Base-by-base conservation (phyloP, 768 basidiomycete species). In the Tylopilus plumbeoviolaceoides region DNA sequence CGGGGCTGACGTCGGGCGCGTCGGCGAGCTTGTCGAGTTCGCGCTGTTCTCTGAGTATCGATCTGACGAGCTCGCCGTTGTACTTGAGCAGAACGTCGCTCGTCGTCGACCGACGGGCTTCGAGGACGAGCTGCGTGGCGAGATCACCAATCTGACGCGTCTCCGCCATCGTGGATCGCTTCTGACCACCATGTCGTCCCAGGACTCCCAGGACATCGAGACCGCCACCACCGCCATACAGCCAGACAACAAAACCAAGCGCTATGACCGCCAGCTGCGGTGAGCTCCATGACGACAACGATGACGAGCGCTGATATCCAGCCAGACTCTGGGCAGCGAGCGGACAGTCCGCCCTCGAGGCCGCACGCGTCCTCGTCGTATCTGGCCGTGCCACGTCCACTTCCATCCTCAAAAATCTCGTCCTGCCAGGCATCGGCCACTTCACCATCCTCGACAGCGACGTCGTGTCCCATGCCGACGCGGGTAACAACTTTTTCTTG, bases 401-500 rank as follows among this genome's bases (percentile, higher is more conserved):
- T 30, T 87, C 91, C 44, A 82, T 91, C 59, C 78, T 99, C 51
- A 98, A 99, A 78, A 98, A 98, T 65, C 85, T 98, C 55, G 93
- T 98, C 36, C 82, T 98, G 8, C 97, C 97, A 3, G 95, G 95
- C 8, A 84, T 98, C 58, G 92, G 95, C n/a, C 83, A 89, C 64
- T 98, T 97, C 68, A 95, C 95, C 44, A 82, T 98, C 67, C 81
- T 97, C 54, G 93, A 95, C 63, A 71, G 79, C 21, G 65, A 70
- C 3, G 50, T 67, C 36, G 85, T 86, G 27, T 77, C 83, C 0
- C 76, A 83, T 1, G 80, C 84, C 51, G 95, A 98, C 61, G 84
- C 92, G 0, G 94, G 94, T 1, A 91, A 93, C 76, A 98, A 98
- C 74, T 99, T 99, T 75, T 99, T 98, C 73, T 76, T 99, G 23